These are phyloP conservation scores for Adansonia rubrostipa DNA, from an alignment of 441 rosid genomes.

Conservation along the genomic window DNA sequence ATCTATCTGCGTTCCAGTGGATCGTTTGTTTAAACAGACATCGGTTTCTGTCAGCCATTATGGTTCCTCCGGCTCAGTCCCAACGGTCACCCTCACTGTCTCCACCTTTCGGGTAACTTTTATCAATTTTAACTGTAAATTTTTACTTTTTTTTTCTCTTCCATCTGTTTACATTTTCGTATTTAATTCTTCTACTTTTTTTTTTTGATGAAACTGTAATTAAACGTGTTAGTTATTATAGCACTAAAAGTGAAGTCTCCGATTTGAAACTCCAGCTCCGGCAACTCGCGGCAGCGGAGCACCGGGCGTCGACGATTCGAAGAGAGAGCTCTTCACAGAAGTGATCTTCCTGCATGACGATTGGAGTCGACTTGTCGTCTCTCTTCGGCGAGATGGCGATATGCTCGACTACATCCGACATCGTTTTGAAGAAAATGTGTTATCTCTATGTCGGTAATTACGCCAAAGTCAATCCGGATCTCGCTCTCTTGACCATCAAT, in stretches of 20 bases:
- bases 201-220: conserved; percentile 20
- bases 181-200: conserved; percentile 12
- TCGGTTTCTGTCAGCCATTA: conserved; percentile 35
- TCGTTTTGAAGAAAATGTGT: conserved; percentile 97
- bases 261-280: conserved; percentile 91
- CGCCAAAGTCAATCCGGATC: conserved; percentile 93
- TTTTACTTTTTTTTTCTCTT: not conserved
- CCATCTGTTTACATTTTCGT: conserved; percentile 1
- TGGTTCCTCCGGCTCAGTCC: conserved; percentile 85
- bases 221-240: not conserved
- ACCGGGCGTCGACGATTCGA: conserved; percentile 91
- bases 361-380: conserved; percentile 89
- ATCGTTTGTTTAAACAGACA: conserved; percentile 29
- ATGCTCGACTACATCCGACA: conserved; percentile 96
- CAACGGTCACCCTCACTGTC: conserved; percentile 87
- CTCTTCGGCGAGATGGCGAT: conserved; percentile 97
- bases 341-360: conserved; percentile 91
- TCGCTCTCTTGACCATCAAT: conserved; percentile 85
- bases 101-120: conserved; percentile 87
- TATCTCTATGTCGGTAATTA: conserved; percentile 97
- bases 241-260: conserved; percentile 88
- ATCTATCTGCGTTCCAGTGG: conserved; percentile 36
- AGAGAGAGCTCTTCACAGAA: conserved; percentile 91
- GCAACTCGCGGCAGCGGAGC: conserved; percentile 93
- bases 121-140: conserved; percentile 2